A percentile compares a stretch with the other conserved stretches of the same genome.
phyloP scores from a whole-genome alignment of 352 stramenopile species.

The Globisporangium carolinianum region DNA sequence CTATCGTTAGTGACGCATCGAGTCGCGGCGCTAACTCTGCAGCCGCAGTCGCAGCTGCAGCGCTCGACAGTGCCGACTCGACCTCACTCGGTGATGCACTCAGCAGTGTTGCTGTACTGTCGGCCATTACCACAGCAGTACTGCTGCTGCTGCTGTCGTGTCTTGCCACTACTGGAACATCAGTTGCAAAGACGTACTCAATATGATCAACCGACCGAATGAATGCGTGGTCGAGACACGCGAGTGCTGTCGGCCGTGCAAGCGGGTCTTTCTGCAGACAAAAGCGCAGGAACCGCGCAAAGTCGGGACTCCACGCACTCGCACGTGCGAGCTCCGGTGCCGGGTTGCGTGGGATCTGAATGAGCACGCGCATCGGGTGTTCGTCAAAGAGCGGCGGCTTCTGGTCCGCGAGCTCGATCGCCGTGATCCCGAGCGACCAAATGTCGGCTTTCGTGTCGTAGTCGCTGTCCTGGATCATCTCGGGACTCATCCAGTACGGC shows the following conservation, averaged over 20 bases:
- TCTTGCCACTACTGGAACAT: neutral
- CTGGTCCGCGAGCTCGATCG: slow-evolving; percentile 89
- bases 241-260: slow-evolving; percentile 72
- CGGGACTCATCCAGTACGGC: slow-evolving; percentile 93
- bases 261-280: slow-evolving; percentile 69
- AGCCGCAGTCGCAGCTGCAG: too few relatives aligned
- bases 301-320: slow-evolving; percentile 63
- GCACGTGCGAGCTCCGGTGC: slow-evolving; percentile 72
- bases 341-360: slow-evolving; percentile 75
- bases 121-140: too few relatives aligned
- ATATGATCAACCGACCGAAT: slow-evolving; percentile 41
- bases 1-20: too few relatives aligned
- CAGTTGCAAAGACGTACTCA: slow-evolving; percentile 24
- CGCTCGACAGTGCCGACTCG: too few relatives aligned
- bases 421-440: slow-evolving; percentile 88
- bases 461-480: slow-evolving; percentile 90
- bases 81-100: too few relatives aligned
- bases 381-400: slow-evolving; percentile 88
- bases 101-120: too few relatives aligned
- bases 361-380: slow-evolving; percentile 80
- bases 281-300: slow-evolving; percentile 83
- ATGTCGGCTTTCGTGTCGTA: slow-evolving; percentile 92
- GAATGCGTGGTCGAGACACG: slow-evolving; percentile 90
- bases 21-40: too few relatives aligned
- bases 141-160: slow-evolving; percentile 3